Evolutionary conservation across 2,329 filamentous ascomycete species (phyloP).

Genomic region (Penicillium fuscoglaucum): DNA sequence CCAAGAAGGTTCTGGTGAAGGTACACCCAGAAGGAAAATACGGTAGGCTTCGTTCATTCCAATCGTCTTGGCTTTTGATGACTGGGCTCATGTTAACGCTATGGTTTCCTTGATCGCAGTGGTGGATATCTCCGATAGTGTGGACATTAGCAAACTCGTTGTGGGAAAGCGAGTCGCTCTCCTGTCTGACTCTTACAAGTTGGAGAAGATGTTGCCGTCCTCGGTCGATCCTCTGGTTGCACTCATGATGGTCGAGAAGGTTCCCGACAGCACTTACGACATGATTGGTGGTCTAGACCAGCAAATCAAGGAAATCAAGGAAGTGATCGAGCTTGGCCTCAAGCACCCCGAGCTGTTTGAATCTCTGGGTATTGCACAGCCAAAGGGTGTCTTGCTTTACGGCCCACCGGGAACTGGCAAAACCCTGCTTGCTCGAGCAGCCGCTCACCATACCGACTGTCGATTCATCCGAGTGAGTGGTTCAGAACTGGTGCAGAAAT

Average conservation of each 20-base stretch:
- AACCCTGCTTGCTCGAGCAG: conserved; percentile 89
- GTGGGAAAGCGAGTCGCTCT: conserved; percentile 96
- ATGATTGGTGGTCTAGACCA: conserved; percentile 99
- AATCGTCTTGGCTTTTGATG: neutral
- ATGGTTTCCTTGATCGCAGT: conserved; percentile 55
- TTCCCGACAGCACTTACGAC: conserved; percentile 98
- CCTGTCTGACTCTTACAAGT: conserved; percentile 95
- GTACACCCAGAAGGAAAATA: conserved; percentile 99
- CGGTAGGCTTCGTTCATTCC: conserved; percentile 57
- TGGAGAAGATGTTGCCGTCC: conserved; percentile 97
- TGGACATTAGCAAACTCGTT: conserved; percentile 93
- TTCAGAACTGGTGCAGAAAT: conserved; percentile 96
- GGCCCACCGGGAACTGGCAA: conserved; percentile 97
- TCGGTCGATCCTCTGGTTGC: conserved; percentile 98
- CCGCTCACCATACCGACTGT: conserved; percentile 97
- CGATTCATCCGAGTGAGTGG: conserved; percentile 98
- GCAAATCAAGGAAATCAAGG: conserved; percentile 99
- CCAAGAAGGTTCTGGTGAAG: conserved; percentile 98
- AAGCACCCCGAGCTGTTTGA: conserved; percentile 99
- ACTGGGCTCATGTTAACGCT: neutral
- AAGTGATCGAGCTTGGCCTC: conserved; percentile 96
- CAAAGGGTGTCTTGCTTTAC: conserved; percentile 95
- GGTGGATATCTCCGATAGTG: conserved; percentile 90
- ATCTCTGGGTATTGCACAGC: conserved; percentile 96
- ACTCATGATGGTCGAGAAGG: conserved; percentile 99